These are phyloP conservation scores for Leucosporidium scottii DNA, from an alignment of 768 basidiomycete species.

Conservation along the genomic window DNA sequence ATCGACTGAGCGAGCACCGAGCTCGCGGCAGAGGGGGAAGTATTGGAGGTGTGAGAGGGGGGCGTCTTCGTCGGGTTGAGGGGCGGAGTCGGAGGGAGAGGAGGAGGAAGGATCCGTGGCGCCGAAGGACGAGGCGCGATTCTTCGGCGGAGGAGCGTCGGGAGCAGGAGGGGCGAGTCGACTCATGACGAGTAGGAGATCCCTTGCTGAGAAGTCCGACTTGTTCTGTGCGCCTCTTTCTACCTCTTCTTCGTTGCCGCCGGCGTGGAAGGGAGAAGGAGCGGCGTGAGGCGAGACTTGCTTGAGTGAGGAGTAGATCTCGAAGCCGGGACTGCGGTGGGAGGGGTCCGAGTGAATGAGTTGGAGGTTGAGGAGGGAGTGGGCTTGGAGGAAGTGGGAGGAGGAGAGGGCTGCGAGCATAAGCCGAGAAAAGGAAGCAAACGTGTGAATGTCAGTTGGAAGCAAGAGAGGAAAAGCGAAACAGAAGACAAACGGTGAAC, in stretches of 20 bases:
- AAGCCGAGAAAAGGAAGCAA: too few species aligned
- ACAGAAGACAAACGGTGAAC: constrained; percentile 55
- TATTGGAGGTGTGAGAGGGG: constrained; percentile 52
- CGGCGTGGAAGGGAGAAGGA: constrained; percentile 30
- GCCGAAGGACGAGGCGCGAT: too few species aligned
- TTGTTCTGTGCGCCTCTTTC: not conserved
- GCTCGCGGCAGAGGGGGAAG: constrained; percentile 70
- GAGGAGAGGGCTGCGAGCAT: constrained; percentile 69
- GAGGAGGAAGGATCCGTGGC: too few species aligned
- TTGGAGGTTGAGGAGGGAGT: constrained; percentile 73
- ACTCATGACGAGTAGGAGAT: constrained; percentile 73
- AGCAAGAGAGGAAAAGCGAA: too few species aligned
- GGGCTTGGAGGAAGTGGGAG: constrained; percentile 78
- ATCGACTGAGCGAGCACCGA: constrained; percentile 76
- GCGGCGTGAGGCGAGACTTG: constrained; percentile 24
- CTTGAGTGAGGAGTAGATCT: constrained; percentile 44
- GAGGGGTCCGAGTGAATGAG: constrained; percentile 72
- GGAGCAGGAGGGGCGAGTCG: constrained; percentile 44
- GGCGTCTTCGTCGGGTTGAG: constrained; percentile 43
- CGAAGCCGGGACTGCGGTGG: constrained; percentile 43
- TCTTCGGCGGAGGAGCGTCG: too few species aligned
- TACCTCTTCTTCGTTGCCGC: constrained; percentile 15
- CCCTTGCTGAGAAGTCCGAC: constrained; percentile 68
- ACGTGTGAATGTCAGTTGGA: too few species aligned
- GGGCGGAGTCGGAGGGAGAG: too few species aligned